Percentiles rank a stretch among this genome's conserved stretches.
phyloP scores from a whole-genome alignment of 352 stramenopile species.

The Phytophthora multivora region DNA sequence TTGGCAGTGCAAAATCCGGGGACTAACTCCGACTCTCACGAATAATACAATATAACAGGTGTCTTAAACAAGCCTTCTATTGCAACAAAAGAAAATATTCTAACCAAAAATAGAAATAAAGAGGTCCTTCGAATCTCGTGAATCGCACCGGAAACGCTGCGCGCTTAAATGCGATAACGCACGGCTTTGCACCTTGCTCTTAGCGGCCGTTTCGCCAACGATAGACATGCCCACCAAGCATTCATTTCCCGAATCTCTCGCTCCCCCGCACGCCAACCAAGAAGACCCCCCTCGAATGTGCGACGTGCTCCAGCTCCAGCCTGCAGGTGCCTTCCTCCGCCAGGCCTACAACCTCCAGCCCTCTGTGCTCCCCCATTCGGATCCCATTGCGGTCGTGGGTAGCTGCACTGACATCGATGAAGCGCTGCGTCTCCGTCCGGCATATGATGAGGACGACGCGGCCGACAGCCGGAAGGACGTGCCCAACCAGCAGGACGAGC shows the following conservation, averaged over 20 bases:
- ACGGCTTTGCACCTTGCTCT: slow-evolving; percentile 11
- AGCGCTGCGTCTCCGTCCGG: slow-evolving; percentile 15
- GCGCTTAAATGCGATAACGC: slow-evolving; percentile 16
- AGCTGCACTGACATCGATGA: slow-evolving; percentile 37
- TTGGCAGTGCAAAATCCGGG: slow-evolving; percentile 6
- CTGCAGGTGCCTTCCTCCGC: slow-evolving; percentile 40
- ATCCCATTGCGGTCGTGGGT: slow-evolving; percentile 26
- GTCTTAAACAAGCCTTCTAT: background rate
- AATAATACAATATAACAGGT: slow-evolving; percentile 3
- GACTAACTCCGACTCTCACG: slow-evolving; percentile 13
- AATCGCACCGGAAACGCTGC: slow-evolving; percentile 18
- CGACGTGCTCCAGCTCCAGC: slow-evolving; percentile 35
- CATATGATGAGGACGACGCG: slow-evolving; percentile 17
- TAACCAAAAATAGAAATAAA: background rate
- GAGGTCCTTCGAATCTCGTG: slow-evolving; percentile 20
- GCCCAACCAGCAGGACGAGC: slow-evolving; percentile 20
- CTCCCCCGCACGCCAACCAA: slow-evolving; percentile 14
- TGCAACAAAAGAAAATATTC: background rate
- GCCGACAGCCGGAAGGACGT: background rate
- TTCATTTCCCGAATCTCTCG: slow-evolving; percentile 34
- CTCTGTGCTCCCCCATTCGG: slow-evolving; percentile 3
- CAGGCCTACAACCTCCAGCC: slow-evolving; percentile 8
- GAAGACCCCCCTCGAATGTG: slow-evolving; percentile 24
- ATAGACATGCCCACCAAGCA: background rate
- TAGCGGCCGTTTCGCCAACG: slow-evolving; percentile 6